Percentiles rank a stretch among this genome's conserved stretches.
phyloP scores from a whole-genome alignment of 495 filamentous ascomycete species.

The Hypoxylon crocopeplum region DNA sequence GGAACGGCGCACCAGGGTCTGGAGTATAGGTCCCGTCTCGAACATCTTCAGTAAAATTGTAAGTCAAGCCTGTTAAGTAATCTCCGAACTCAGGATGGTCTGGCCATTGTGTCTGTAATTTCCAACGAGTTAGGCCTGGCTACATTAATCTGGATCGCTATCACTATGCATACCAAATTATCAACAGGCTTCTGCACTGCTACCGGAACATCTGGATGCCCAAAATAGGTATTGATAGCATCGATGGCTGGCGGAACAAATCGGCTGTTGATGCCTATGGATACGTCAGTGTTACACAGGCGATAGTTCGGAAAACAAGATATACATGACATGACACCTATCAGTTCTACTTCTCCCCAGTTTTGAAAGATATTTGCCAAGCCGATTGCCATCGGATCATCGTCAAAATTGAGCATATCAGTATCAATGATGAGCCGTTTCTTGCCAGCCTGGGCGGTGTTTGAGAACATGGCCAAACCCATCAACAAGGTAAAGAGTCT shows the following conservation, averaged over 20 bases:
- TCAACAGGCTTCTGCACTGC: constrained; percentile 41
- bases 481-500: neutral
- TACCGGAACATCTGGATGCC: constrained; percentile 38
- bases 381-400: constrained; percentile 25
- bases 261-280: constrained; percentile 37
- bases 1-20: constrained; percentile 29
- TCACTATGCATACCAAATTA: constrained; percentile 29
- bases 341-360: constrained; percentile 28
- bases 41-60: constrained; percentile 53
- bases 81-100: constrained; percentile 30
- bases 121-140: neutral
- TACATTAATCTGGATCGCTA: neutral
- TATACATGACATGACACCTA: constrained; percentile 29
- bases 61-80: constrained; percentile 51
- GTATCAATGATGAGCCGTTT: constrained; percentile 29
- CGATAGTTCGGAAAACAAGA: neutral
- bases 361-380: constrained; percentile 21
- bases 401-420: constrained; percentile 25
- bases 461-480: neutral
- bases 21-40: constrained; percentile 41
- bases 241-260: constrained; percentile 40
- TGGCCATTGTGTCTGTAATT: constrained; percentile 33
- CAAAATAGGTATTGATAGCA: constrained; percentile 43
- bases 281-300: neutral
- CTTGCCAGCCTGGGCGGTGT: constrained; percentile 5